Base-by-base conservation (phyloP, 768 basidiomycete genomes). In the Pleurotus eryngii region DNA sequence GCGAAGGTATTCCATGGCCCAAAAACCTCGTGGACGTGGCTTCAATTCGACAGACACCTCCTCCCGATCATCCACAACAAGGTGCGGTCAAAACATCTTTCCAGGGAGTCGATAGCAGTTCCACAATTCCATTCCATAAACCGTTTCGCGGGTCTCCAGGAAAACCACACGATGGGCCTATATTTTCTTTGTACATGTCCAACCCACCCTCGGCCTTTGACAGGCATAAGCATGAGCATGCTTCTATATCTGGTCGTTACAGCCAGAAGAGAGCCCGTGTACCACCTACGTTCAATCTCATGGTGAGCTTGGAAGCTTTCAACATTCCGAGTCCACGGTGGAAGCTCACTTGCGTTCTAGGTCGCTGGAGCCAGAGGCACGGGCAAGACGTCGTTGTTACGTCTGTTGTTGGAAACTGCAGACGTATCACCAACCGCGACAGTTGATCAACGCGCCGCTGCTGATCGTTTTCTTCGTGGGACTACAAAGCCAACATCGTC, bases 1-100 rank as follows among this genome's bases (percentile, higher is more conserved):
- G 86, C 45, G 86, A 85, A 65, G 89, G 85, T 37, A 88, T 91
- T 39, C 87, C 87, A 57, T 94, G 92, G 92, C 92, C 92, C 20
- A 87, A 87, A 72, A 80, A 86, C 70, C 81, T 94, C 37, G 85
- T 94, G 42, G 89, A 93, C 66, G 76, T 88, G 59, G 76, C 81
- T 40, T 81, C 84, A 58, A 81, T 90, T 58, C 81, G 83, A 53
- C 75, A 83, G 64, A 70, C 75, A 4, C 68, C 74, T 27, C 68
- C 68, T 57, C 69, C 70, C 64, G 64, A 61, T 37, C 70, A 68
- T 69, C 66, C 68, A 57, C 67, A 69, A 57, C 80, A 84, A 81
- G 87, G 86, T 84, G 86, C 87, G 77, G 75, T 80, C 61, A 86
- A 82, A 79, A 81, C 79, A 67, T 86, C 85, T 70, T 79, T 89